These are phyloP conservation scores for Gryganskiella cystojenkinii DNA, from an alignment of 192 early-diverging fungal species.

Conservation along the genomic window DNA sequence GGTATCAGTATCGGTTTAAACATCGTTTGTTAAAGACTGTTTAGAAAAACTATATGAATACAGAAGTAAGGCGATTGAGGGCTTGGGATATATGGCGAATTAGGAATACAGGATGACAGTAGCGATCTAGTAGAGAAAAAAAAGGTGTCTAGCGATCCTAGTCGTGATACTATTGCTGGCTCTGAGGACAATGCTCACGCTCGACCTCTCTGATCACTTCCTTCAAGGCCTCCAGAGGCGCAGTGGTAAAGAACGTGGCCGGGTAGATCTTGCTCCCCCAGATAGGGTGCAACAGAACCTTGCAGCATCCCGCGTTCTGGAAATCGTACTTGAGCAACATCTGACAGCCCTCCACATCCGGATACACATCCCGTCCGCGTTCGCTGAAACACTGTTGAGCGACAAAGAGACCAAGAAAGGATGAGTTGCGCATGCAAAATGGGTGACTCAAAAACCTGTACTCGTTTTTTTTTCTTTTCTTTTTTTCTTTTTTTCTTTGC, in stretches of 20 bases:
- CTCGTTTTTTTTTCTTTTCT: not conserved
- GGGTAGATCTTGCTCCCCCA: constrained; percentile 96
- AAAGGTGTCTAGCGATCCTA: not conserved
- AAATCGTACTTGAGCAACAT: constrained; percentile 80
- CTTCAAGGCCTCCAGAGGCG: constrained; percentile 64
- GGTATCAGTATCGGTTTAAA: too few relatives aligned
- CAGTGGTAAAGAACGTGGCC: constrained; percentile 85
- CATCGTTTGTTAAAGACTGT: too few relatives aligned
- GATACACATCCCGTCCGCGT: constrained; percentile 82
- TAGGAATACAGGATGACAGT: not conserved
- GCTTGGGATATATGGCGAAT: too few relatives aligned
- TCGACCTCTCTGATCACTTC: constrained; percentile 34
- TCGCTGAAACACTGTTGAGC: constrained; percentile 65
- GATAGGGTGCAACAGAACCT: constrained; percentile 84
- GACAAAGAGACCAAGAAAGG: not conserved
- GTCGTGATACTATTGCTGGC: not conserved
- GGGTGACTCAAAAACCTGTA: constrained; percentile 7
- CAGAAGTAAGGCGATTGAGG: too few relatives aligned
- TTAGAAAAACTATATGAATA: too few relatives aligned
- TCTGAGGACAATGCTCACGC: not conserved
- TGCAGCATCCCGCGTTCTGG: constrained; percentile 85
- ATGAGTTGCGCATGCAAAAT: not conserved
- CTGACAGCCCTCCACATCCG: constrained; percentile 88
- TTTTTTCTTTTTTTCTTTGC: constrained; percentile 14
- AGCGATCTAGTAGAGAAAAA: not conserved